Evolutionary conservation across 441 rosid species (phyloP).

Genomic region (Francoa sonchifolia): DNA sequence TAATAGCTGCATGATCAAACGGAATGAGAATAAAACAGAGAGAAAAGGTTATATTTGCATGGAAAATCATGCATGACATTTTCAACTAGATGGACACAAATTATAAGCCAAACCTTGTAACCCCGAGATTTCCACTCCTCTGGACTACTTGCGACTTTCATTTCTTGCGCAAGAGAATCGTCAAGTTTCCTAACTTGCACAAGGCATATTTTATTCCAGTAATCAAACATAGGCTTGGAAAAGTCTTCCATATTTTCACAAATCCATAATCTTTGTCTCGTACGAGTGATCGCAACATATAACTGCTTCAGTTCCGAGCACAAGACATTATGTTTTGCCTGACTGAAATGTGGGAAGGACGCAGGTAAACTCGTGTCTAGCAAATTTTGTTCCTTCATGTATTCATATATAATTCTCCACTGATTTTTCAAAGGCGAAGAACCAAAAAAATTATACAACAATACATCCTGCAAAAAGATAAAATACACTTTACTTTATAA

Average conservation of each 20-base stretch:
- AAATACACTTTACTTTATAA: too few relatives aligned
- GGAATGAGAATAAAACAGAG: neutral
- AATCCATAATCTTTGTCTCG: conserved; percentile 42
- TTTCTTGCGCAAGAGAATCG: conserved; percentile 25
- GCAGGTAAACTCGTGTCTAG: conserved; percentile 12
- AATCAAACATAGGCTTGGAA: conserved; percentile 29
- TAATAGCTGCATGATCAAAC: conserved; percentile 28
- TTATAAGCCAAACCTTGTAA: conserved; percentile 22
- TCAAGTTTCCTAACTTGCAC: conserved; percentile 30
- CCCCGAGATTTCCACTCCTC: conserved; percentile 44
- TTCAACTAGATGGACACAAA: neutral
- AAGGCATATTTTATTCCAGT: conserved; percentile 31
- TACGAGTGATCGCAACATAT: conserved; percentile 48
- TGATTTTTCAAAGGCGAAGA: conserved; percentile 31
- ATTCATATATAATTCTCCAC: conserved; percentile 41
- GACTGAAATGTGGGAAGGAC: conserved; percentile 22
- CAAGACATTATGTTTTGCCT: conserved; percentile 25
- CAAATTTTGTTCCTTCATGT: conserved; percentile 28
- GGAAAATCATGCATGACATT: neutral
- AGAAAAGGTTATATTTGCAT: neutral
- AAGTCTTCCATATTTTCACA: conserved; percentile 28
- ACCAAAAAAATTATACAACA: conserved; percentile 39
- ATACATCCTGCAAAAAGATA: conserved; percentile 27
- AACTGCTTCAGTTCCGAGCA: conserved; percentile 52
- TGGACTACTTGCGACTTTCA: conserved; percentile 38